A percentile compares a stretch with the other conserved stretches of the same genome.
These are phyloP conservation scores for Sporothrix variecibatus DNA, from an alignment of 2,329 filamentous ascomycete genomes.

Conservation along the genomic window DNA sequence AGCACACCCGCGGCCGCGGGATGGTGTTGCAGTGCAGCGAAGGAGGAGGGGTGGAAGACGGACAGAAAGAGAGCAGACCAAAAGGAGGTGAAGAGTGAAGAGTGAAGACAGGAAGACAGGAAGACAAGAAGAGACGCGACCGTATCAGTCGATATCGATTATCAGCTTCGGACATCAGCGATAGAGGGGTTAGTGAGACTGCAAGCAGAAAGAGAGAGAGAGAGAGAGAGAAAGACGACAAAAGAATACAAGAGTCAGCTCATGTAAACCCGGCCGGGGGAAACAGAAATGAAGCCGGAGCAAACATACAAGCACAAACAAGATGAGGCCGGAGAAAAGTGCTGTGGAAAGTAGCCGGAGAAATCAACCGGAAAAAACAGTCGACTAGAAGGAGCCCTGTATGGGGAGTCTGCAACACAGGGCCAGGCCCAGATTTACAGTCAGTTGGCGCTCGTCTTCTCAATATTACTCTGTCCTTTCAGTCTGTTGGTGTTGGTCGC, in stretches of 20 bases:
- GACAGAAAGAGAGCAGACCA: not conserved
- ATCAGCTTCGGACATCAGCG: not conserved
- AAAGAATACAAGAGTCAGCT: not conserved
- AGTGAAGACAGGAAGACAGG: too few species aligned
- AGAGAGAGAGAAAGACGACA: not conserved
- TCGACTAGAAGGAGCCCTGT: not conserved
- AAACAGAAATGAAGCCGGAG: not conserved
- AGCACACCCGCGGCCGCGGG: conserved; percentile 10
- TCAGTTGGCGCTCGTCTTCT: not conserved
- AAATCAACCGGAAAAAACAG: not conserved
- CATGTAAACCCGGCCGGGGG: not conserved
- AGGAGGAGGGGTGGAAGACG: not conserved
- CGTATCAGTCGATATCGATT: not conserved
- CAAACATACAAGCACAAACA: not conserved
- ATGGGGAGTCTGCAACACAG: not conserved
- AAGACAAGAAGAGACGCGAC: too few species aligned
- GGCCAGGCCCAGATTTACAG: not conserved
- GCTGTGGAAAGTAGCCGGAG: not conserved
- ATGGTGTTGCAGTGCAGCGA: conserved; percentile 9
- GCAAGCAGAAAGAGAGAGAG: not conserved
- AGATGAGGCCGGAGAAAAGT: not conserved
- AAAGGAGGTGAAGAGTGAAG: not conserved
- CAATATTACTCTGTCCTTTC: too few species aligned
- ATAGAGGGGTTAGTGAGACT: not conserved
- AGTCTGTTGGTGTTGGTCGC: not conserved